A percentile compares a stretch with the other conserved stretches of the same genome.
Conservation (phyloP, 108 stramenopile genomes). For the Cyclostephanos tholiformis region DNA sequence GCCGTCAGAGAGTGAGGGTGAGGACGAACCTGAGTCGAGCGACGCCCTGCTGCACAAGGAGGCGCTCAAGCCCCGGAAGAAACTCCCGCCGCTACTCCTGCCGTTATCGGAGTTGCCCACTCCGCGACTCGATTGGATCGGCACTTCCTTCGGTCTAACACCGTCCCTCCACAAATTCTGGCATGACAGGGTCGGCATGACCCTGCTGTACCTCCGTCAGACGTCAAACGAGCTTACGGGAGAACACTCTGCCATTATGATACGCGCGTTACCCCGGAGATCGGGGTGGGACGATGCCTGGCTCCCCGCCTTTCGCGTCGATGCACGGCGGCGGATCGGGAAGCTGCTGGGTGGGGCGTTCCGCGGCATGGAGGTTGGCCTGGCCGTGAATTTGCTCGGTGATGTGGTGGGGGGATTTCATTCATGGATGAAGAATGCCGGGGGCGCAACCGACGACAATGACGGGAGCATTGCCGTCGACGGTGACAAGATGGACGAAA, state of each 20-base stretch:
- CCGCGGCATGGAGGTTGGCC: constrained; percentile 75
- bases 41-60: constrained; percentile 73
- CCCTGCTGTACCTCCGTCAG: constrained; percentile 94
- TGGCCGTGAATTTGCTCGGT: constrained; percentile 80
- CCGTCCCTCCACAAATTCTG: constrained; percentile 92
- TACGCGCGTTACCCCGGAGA: constrained; percentile 79
- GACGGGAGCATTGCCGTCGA: constrained; percentile 42
- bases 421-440: constrained; percentile 36
- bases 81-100: constrained; percentile 94
- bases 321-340: constrained; percentile 87
- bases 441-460: constrained; percentile 20
- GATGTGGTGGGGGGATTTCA: constrained; percentile 52
- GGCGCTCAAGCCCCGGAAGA: constrained; percentile 89
- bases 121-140: constrained; percentile 96
- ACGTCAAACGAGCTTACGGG: constrained; percentile 98
- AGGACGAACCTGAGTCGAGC: constrained; percentile 49
- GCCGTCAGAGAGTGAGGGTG: constrained; percentile 46
- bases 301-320: constrained; percentile 91
- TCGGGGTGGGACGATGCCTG: constrained; percentile 88
- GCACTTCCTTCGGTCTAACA: constrained; percentile 96
- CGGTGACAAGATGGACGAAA: constrained; percentile 37
- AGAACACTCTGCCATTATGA: constrained; percentile 95
- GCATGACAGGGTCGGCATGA: constrained; percentile 85
- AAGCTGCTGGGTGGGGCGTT: constrained; percentile 87
- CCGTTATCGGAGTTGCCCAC: constrained; percentile 84